Conservation (phyloP, 163 green algal species). For the Botryococcus braunii region DNA sequence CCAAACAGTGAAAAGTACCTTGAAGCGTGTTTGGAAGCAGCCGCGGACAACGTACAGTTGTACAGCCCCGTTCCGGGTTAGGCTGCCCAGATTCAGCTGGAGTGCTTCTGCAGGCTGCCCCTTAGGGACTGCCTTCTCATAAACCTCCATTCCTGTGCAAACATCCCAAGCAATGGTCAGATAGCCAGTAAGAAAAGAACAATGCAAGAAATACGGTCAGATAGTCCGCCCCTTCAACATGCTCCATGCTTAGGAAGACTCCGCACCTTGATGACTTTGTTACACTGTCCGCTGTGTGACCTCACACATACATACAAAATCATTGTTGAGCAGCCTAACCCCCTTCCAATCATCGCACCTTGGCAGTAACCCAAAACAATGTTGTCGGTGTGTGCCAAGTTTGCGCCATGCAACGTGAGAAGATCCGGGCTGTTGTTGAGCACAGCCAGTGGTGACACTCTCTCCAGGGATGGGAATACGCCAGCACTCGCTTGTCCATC, state of each 20-base stretch:
- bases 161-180: too few species aligned
- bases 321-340: neutral
- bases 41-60: conserved; percentile 36
- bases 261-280: neutral
- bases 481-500: conserved; percentile 11
- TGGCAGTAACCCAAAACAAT: conserved; percentile 25
- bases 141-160: neutral
- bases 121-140: neutral
- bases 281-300: neutral
- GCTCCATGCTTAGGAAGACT: neutral
- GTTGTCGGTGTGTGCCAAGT: conserved; percentile 22
- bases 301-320: neutral
- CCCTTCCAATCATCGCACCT: conserved; percentile 19
- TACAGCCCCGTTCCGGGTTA: conserved; percentile 17
- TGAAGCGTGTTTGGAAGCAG: conserved; percentile 20
- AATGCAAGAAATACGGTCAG: too few species aligned
- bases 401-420: conserved; percentile 27
- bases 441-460: conserved; percentile 20
- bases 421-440: neutral
- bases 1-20: conserved; percentile 3
- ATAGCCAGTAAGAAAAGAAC: too few species aligned
- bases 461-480: conserved; percentile 25
- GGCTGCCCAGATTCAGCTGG: too few species aligned
- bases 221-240: neutral
- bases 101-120: too few species aligned